These are phyloP conservation scores for Rubia peregrina DNA, from an alignment of 305 asterid species.

Conservation along the genomic window DNA sequence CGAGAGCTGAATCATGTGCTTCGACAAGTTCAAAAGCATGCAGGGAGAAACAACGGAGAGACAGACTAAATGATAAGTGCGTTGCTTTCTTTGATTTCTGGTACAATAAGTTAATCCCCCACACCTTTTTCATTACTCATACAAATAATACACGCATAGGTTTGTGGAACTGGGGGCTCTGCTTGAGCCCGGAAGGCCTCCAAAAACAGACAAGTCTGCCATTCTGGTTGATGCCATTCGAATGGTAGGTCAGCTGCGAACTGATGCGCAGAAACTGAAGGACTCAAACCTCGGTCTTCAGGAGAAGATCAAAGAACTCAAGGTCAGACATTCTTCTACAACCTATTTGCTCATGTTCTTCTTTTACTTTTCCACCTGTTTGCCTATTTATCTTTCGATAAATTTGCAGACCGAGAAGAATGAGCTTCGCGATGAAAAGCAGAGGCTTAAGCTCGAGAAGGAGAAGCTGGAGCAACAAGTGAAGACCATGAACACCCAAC, in stretches of 20 bases:
- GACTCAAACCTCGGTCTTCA: conserved; percentile 69
- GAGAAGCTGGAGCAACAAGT: conserved; percentile 90
- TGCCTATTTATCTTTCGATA: neutral
- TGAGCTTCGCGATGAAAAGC: conserved; percentile 95
- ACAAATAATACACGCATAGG: conserved; percentile 31
- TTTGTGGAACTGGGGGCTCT: conserved; percentile 78
- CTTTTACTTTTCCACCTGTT: neutral
- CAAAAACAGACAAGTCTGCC: conserved; percentile 84
- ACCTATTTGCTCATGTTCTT: neutral
- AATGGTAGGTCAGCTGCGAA: conserved; percentile 72
- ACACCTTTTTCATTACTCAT: conserved; percentile 11
- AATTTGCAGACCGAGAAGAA: conserved; percentile 64
- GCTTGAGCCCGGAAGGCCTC: conserved; percentile 93
- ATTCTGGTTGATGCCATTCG: conserved; percentile 83
- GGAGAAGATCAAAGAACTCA: conserved; percentile 85
- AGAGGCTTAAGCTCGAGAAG: conserved; percentile 86
- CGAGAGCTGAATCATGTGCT: conserved; percentile 59
- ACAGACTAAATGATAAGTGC: conserved; percentile 83
- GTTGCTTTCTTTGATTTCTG: conserved; percentile 21
- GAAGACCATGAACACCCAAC: conserved; percentile 52
- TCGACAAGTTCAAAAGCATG: conserved; percentile 83
- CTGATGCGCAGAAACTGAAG: conserved; percentile 77
- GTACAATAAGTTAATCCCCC: conserved; percentile 7
- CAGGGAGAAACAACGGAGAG: conserved; percentile 90
- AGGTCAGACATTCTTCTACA: conserved; percentile 36